Evolutionary conservation across 441 rosid species (phyloP).

Genomic region (Adansonia grandidieri): DNA sequence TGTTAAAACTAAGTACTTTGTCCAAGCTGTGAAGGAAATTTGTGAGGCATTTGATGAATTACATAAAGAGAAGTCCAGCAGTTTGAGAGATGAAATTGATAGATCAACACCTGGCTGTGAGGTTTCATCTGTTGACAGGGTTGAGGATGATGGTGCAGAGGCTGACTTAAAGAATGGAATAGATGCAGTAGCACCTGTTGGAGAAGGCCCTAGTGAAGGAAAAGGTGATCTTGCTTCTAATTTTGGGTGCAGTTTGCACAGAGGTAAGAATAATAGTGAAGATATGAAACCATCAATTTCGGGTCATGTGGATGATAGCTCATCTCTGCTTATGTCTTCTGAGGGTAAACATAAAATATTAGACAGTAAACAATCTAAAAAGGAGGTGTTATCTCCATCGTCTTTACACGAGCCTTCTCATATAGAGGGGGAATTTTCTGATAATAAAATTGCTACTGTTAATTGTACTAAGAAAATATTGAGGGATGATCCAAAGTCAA

Average conservation of each 20-base stretch:
- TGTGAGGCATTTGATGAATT: slow-evolving; percentile 74
- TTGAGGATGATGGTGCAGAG: slow-evolving; percentile 51
- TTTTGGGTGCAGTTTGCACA: slow-evolving; percentile 39
- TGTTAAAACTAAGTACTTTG: slow-evolving; percentile 67
- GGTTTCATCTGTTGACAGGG: slow-evolving; percentile 50
- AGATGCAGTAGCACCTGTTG: slow-evolving; percentile 31
- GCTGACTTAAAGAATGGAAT: slow-evolving; percentile 43
- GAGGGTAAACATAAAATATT: slow-evolving; percentile 45
- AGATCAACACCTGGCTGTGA: slow-evolving; percentile 43
- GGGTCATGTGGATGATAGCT: slow-evolving; percentile 42
- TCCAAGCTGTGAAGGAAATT: slow-evolving; percentile 87
- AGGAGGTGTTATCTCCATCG: slow-evolving; percentile 38
- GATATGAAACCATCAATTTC: slow-evolving; percentile 54
- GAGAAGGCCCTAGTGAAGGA: slow-evolving; percentile 45
- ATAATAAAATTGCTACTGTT: slow-evolving; percentile 39
- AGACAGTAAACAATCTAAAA: slow-evolving; percentile 39
- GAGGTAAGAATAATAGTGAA: slow-evolving; percentile 47
- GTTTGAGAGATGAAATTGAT: slow-evolving; percentile 48
- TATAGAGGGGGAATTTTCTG: slow-evolving; percentile 43
- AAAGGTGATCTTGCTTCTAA: slow-evolving; percentile 43
- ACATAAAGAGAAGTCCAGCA: slow-evolving; percentile 53
- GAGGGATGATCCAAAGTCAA: slow-evolving; percentile 47
- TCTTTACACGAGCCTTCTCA: slow-evolving; percentile 38
- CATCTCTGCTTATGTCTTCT: slow-evolving; percentile 44
- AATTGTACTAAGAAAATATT: slow-evolving; percentile 38